Evolutionary conservation across 2,329 filamentous ascomycete genomes (phyloP), one percentile per base, ranked within the genome.

Genomic region (Cladophialophora carrionii): DNA sequence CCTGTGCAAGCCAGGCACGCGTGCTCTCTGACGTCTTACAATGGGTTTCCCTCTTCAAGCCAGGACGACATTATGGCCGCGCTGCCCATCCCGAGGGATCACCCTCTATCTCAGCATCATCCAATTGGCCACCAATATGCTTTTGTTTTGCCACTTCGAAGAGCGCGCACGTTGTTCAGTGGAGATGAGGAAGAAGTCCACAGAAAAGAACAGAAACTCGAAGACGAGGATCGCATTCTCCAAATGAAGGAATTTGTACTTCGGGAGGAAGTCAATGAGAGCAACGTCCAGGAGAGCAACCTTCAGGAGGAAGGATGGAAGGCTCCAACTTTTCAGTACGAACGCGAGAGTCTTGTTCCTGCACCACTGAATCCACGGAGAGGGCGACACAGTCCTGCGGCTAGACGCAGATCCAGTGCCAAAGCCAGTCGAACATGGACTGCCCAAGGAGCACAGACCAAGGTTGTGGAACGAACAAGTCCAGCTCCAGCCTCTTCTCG

Each of bases 321-420:
- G 2, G 14, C n/a, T 5, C 29, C 48, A 2, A 29, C 9, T 26
- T 52, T 60, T 24, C 29, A 37, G 14, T 64, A 37, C 31, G 48
- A 57, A 14, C 51, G 49, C 41, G 24, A 12, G 12, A 64, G 62
- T 24, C 62, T 64, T 22, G 49, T 64, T 20, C 62, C 62, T 43
- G 62, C 34, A 43, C 62, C 62, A 17, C 20, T 64, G 20, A 46
- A 56, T 7, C 41, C 52, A n/a, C 49, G 51, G 8, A 56, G 55
- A 17, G 53, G 41, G n/a, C 29, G 26, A n/a, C 43, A 56, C 37
- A 56, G 31, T 34, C 57, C 17, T 20, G 37, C 37, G n/a, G 37
- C 37, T 8, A 54, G 41, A 37, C 24, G 32, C n/a, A 31, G 32
- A 55, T 37, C 48, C 20, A 24, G 14, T 22, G 29, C 31, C 5